A percentile compares a stretch with the other conserved stretches of the same genome.
Conservation (phyloP, 2,329 filamentous ascomycete genomes). For the Xylaria sp. region DNA sequence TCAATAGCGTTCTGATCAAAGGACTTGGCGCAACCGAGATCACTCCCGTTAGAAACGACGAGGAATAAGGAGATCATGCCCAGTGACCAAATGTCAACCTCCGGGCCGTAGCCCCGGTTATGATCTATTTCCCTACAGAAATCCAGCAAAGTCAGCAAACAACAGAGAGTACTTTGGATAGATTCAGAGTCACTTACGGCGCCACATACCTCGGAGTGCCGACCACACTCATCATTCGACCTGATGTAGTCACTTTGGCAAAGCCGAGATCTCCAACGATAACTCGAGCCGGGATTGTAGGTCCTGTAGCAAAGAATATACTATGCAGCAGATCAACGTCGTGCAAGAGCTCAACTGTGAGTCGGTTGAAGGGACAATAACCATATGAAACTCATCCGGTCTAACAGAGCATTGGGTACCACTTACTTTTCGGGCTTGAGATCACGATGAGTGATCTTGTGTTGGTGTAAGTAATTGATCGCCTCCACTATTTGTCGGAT, state of each 20-base stretch:
- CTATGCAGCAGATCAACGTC: slow-evolving; percentile 42
- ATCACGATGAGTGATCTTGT: slow-evolving; percentile 58
- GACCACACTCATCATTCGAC: slow-evolving; percentile 51
- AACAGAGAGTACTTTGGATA: background rate
- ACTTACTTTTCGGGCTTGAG: slow-evolving; percentile 54
- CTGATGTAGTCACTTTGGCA: slow-evolving; percentile 50
- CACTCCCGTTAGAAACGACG: slow-evolving; percentile 23
- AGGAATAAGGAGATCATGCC: slow-evolving; percentile 52
- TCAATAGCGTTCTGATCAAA: slow-evolving; percentile 33
- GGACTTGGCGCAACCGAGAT: slow-evolving; percentile 31
- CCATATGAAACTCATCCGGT: background rate
- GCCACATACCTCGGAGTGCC: slow-evolving; percentile 56
- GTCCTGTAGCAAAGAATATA: slow-evolving; percentile 55
- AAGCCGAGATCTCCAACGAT: slow-evolving; percentile 60
- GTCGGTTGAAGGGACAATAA: background rate
- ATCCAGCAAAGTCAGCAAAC: background rate
- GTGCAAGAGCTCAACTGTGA: background rate
- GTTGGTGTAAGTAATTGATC: slow-evolving; percentile 55
- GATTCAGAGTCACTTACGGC: slow-evolving; percentile 49
- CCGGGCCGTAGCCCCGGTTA: slow-evolving; percentile 40
- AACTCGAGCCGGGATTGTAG: slow-evolving; percentile 51
- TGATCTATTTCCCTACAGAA: slow-evolving; percentile 47
- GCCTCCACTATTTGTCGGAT: slow-evolving; percentile 54
- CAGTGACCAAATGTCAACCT: slow-evolving; percentile 60
- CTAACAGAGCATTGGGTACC: background rate